Conservation (phyloP, 1,139 yeast genomes). For the Arxiozyma heterogenica region DNA sequence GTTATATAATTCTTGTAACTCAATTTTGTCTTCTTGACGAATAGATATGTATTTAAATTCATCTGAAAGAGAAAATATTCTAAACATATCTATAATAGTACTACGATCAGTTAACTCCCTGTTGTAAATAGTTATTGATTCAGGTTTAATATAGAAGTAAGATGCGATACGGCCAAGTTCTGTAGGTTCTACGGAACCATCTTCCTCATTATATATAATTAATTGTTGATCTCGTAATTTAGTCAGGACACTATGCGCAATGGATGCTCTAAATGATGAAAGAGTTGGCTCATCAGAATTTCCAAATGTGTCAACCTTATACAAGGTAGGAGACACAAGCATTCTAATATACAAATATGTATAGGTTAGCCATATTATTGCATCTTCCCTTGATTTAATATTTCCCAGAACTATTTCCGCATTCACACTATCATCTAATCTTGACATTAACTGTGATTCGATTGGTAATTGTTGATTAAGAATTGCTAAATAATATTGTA, state of each 20-base stretch:
- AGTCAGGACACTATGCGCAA: conserved; percentile 68
- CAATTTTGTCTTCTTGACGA: conserved; percentile 79
- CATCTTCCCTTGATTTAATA: conserved; percentile 53
- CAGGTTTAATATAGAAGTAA: conserved; percentile 70
- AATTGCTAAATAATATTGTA: conserved; percentile 81
- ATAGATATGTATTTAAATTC: conserved; percentile 82
- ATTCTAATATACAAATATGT: conserved; percentile 78
- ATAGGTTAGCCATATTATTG: conserved; percentile 67
- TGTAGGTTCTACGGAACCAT: conserved; percentile 49
- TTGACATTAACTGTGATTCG: conserved; percentile 74
- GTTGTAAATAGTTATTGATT: conserved; percentile 59
- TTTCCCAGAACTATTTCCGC: conserved; percentile 81
- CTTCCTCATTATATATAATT: conserved; percentile 45
- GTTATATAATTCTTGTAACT: conserved; percentile 58
- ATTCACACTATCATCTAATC: conserved; percentile 64
- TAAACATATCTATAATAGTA: conserved; percentile 63
- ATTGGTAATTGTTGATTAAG: conserved; percentile 87
- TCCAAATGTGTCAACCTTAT: conserved; percentile 53
- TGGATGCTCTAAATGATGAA: conserved; percentile 48
- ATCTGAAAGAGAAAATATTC: conserved; percentile 69
- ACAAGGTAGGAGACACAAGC: conserved; percentile 62
- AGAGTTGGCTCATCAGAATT: conserved; percentile 45
- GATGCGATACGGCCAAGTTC: conserved; percentile 83
- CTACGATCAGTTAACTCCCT: conserved; percentile 54
- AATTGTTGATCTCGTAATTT: conserved; percentile 48